Evolutionary conservation across 768 basidiomycete species (phyloP).

Genomic region (Dendrothele bispora): DNA sequence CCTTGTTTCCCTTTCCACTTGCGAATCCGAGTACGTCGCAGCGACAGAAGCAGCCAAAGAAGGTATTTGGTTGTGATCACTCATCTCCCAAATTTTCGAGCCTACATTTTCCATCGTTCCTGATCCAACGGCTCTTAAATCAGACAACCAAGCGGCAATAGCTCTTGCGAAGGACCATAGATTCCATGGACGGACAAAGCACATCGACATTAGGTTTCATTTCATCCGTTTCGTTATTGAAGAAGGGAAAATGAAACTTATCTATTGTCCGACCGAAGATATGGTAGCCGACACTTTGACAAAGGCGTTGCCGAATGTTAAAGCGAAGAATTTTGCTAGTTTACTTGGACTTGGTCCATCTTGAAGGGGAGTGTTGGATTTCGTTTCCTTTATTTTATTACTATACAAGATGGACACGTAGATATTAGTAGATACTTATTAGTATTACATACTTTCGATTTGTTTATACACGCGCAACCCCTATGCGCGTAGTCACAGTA

Average conservation of each 20-base stretch:
- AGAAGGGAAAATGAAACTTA: background rate
- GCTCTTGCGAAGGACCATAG: constrained; percentile 23
- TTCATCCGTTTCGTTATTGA: constrained; percentile 26
- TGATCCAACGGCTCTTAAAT: constrained; percentile 9
- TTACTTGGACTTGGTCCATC: background rate
- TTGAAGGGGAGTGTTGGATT: too few relatives aligned
- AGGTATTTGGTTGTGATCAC: constrained; percentile 22
- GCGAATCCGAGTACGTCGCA: constrained; percentile 24
- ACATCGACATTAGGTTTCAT: constrained; percentile 36
- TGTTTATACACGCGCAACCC: too few relatives aligned
- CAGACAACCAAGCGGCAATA: constrained; percentile 25
- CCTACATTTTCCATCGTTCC: constrained; percentile 1
- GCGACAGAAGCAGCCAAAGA: constrained; percentile 23
- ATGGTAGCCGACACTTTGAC: constrained; percentile 28
- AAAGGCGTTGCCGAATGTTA: constrained; percentile 15
- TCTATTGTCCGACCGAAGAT: constrained; percentile 17
- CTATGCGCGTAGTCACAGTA: too few relatives aligned
- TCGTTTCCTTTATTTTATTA: too few relatives aligned
- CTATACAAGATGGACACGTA: too few relatives aligned
- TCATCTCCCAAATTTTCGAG: too few relatives aligned
- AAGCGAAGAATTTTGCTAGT: background rate
- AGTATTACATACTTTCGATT: too few relatives aligned
- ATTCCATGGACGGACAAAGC: constrained; percentile 32
- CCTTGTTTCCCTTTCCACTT: constrained; percentile 23
- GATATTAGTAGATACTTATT: too few relatives aligned